Conservation (phyloP, 352 stramenopile genomes). For the Globisporangium camurandrum region DNA sequence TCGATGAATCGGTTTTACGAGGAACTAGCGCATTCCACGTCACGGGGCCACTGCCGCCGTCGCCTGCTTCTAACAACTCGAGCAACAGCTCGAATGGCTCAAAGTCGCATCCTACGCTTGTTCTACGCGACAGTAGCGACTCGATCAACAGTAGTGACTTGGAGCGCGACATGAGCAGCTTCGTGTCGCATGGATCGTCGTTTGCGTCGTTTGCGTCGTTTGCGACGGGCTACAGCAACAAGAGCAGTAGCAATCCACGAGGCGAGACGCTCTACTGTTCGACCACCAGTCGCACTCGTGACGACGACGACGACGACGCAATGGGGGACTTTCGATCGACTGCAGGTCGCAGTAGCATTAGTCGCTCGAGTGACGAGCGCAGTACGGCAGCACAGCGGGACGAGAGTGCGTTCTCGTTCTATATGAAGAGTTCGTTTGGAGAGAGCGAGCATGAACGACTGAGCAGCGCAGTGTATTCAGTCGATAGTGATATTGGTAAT, state of each 20-base stretch:
- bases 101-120: no score
- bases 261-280: no score
- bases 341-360: constrained; percentile 6
- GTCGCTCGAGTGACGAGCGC: background rate
- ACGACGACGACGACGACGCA: no score
- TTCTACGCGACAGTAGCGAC: no score
- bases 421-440: constrained; percentile 19
- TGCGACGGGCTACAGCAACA: background rate
- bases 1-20: constrained; percentile 10
- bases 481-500: constrained; percentile 9
- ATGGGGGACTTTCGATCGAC: constrained; percentile 20
- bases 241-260: no score
- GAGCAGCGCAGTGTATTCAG: constrained; percentile 19
- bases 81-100: background rate
- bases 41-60: constrained; percentile 7
- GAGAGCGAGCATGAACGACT: constrained; percentile 11
- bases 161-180: constrained; percentile 8
- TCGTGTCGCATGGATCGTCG: no score
- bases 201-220: constrained; percentile 6
- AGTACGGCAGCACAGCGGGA: constrained; percentile 18
- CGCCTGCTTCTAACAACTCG: background rate
- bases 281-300: no score
- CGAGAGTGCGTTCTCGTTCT: constrained; percentile 33
- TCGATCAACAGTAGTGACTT: constrained; percentile 5
- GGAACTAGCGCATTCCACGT: constrained; percentile 11